Percentiles rank a stretch among this genome's conserved stretches.
These are phyloP conservation scores for Haplosporangium sp. DNA, from an alignment of 371 early-diverging fungal genomes.

Conservation along the genomic window DNA sequence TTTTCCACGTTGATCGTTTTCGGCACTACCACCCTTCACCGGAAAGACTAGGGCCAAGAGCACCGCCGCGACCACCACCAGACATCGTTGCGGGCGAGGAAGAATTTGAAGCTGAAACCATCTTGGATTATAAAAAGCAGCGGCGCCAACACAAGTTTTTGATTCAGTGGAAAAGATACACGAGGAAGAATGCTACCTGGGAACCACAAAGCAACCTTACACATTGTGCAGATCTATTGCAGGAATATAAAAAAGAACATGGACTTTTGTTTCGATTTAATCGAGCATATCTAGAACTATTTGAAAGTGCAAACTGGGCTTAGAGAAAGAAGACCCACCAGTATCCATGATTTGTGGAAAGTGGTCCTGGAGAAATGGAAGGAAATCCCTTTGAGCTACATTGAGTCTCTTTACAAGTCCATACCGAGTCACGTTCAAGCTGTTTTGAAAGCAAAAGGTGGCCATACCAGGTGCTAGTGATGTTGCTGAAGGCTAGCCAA, in stretches of 20 bases:
- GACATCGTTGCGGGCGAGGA: constrained; percentile 9
- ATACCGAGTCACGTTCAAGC: not conserved
- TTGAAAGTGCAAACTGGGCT: constrained; percentile 13
- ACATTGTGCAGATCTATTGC: not conserved
- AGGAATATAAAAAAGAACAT: not conserved
- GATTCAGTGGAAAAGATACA: constrained; percentile 2
- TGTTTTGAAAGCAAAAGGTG: constrained; percentile 9
- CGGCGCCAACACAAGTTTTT: not conserved
- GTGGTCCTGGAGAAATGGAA: constrained; percentile 11
- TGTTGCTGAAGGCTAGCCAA: too few species aligned
- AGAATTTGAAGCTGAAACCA: constrained; percentile 24
- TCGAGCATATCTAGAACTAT: constrained; percentile 13
- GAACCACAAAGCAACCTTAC: not conserved
- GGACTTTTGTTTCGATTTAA: not conserved
- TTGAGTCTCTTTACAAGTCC: too few species aligned
- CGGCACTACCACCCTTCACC: not conserved
- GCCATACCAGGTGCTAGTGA: constrained; percentile 2
- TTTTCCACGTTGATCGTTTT: constrained; percentile 13
- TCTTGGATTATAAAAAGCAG: not conserved
- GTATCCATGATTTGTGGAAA: constrained; percentile 13
- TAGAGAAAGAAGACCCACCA: constrained; percentile 2
- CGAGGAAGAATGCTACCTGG: not conserved
- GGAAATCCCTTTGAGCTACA: not conserved
- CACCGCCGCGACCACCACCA: constrained; percentile 2
- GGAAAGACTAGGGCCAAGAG: not conserved